These are phyloP conservation scores for Kitagawia praeruptora DNA, from an alignment of 129 eudicot genomes.

Conservation along the genomic window DNA sequence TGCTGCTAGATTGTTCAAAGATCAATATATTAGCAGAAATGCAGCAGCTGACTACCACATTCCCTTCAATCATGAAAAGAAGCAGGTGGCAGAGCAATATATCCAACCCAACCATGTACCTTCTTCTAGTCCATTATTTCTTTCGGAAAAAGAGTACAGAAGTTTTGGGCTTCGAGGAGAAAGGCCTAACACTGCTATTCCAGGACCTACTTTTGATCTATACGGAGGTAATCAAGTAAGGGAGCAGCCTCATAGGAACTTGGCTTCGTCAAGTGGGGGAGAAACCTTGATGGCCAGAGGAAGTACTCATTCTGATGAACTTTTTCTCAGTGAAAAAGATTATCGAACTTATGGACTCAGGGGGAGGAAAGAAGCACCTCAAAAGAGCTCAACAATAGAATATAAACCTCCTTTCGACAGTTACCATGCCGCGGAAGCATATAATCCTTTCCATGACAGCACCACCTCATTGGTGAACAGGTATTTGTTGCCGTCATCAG, in stretches of 20 bases:
- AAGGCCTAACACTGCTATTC: slow-evolving; percentile 1
- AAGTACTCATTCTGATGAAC: neutral
- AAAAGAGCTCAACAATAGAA: neutral
- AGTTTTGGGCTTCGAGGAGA: slow-evolving; percentile 15
- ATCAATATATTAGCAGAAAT: neutral
- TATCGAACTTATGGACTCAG: slow-evolving; percentile 10
- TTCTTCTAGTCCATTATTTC: slow-evolving; percentile 1
- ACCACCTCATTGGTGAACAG: neutral
- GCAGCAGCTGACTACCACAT: neutral
- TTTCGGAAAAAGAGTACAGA: slow-evolving; percentile 10
- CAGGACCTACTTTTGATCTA: neutral
- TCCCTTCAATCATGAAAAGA: neutral
- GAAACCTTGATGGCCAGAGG: neutral
- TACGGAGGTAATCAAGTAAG: neutral
- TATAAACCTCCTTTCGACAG: neutral
- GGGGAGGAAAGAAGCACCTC: slow-evolving; percentile 3
- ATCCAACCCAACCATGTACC: neutral
- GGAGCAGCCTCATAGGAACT: slow-evolving; percentile 3
- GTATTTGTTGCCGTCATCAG: neutral
- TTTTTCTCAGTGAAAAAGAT: slow-evolving; percentile 12
- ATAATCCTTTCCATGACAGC: slow-evolving; percentile 1
- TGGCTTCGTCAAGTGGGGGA: neutral
- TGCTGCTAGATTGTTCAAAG: neutral
- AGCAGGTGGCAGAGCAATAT: slow-evolving; percentile 2
- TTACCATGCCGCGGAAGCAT: neutral